Conservation (phyloP, 2,329 filamentous ascomycete species). For the Colletotrichum spinosum region DNA sequence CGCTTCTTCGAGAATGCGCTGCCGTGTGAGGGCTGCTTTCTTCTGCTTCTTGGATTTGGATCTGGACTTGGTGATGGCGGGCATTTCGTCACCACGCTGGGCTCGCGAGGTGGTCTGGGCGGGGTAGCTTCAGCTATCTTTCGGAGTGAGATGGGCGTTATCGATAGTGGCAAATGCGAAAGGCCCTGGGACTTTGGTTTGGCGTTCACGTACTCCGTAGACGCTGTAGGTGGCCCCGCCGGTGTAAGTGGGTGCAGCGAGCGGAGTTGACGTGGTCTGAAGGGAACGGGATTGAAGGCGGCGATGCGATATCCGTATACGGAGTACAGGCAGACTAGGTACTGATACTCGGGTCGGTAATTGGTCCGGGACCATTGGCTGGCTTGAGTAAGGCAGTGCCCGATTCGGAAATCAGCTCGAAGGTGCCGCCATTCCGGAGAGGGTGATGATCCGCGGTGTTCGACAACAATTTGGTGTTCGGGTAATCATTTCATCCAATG, state of each 20-base stretch:
- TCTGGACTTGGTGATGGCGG: slow-evolving; percentile 26
- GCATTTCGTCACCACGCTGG: slow-evolving; percentile 33
- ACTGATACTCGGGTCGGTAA: slow-evolving; percentile 11
- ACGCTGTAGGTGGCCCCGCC: background rate
- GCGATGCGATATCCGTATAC: no score
- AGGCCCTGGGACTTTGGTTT: background rate
- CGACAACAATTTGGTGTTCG: background rate
- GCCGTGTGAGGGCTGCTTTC: slow-evolving; percentile 1
- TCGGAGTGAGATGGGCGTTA: slow-evolving; percentile 7
- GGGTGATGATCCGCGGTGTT: slow-evolving; percentile 20
- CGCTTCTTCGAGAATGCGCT: slow-evolving; percentile 21
- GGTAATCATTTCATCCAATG: no score
- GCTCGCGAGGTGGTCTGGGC: slow-evolving; percentile 4
- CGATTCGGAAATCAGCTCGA: slow-evolving; percentile 26
- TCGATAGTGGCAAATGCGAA: slow-evolving; percentile 27
- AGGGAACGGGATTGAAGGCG: slow-evolving; percentile 4
- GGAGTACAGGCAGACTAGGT: no score
- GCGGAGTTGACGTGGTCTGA: background rate
- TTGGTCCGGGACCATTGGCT: slow-evolving; percentile 20
- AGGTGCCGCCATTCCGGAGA: slow-evolving; percentile 15
- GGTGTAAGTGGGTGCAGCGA: slow-evolving; percentile 17
- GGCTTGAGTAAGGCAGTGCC: slow-evolving; percentile 1
- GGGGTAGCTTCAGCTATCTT: slow-evolving; percentile 8
- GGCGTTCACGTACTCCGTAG: background rate
- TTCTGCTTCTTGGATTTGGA: slow-evolving; percentile 19